Evolutionary conservation across 257 asterid species (phyloP), one percentile per base, ranked within the genome.

Genomic region (Vinca minor): DNA sequence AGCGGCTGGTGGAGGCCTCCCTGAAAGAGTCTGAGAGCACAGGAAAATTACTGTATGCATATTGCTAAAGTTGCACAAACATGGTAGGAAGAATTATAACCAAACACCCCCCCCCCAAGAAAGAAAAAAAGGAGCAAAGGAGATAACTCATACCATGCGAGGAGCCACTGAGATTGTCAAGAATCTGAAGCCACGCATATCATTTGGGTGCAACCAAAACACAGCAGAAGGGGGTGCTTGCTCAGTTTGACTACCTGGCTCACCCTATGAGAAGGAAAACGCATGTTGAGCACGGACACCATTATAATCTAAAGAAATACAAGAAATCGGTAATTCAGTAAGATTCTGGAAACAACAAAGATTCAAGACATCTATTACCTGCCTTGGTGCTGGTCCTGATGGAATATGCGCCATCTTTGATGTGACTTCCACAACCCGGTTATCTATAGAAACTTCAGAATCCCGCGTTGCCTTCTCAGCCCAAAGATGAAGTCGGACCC

Each of bases 181-280:
- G 79, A 82, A 93, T 70, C 85, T 85, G 81, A 79, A 93, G 70
- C 96, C 96, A 69, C 59, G 85, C 91, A 93, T 79, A 70, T 85
- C 95, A 70, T 59, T 72, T 41, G 97, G 90, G 64, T 79, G 82
- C 89, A 93, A 78, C 99, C 97, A 93, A 74, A 93, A 83, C 63
- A 87, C 79, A 73, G 96, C 85, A 64, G 97, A 89, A 71, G 97
- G 97, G 75, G 99, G 89, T 63, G 99, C 88, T 80, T 93, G 99
- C 79, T 89, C 97, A 66, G 97, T 89, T 72, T 89, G 99, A 76
- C 95, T 84, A 56, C 99, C 99, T 64, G 99, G 99, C 78, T 93
- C 99, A 76, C 80, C 77, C 99, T 92, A 70, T 70, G 44, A 67
- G 70, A 48, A 77, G 66, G 69, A 61, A 64, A 28, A 55, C 65